Base-by-base conservation (phyloP, 352 stramenopile genomes). In the Phytophthora colocasiae region DNA sequence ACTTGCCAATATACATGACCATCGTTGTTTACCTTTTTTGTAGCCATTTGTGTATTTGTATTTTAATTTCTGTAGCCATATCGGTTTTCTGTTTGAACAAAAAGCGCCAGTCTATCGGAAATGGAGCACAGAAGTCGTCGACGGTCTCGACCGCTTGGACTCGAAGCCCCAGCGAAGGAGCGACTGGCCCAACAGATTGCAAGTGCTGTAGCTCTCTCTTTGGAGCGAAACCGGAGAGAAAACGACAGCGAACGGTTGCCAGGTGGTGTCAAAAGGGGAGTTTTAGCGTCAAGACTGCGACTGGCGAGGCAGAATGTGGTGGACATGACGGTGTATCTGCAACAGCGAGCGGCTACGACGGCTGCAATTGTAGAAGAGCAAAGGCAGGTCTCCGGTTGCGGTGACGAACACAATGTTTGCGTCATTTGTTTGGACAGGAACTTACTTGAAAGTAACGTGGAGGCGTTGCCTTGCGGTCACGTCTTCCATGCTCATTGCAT, bases 401-500 rank as follows among this genome's bases (percentile, higher is more conserved):
- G 40, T 12, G 31, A 51, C 32, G 11, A 45, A 0, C 29, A 34
- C 51, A 49, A 52, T 27, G n/a, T 77, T 9, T 81, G 73, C 54
- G 62, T 78, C 62, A 81, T 81, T 31, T 81, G 73, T 32, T 61
- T 81, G 50, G 61, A 76, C 2, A 53, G 48, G 12, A 31, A 60
- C 22, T 29, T 66, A 45, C 22, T 22, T 7, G 29, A 29, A 1
- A 36, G 52, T 24, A 34, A 44, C n/a, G 29, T 63, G 29, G 54
- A 77, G 36, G 62, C 61, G 10, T 60, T 82, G 31, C 60, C 74
- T 26, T 82, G 74, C 58, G 74, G 74, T n/a, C 74, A 82, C 38
- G 50, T 77, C 27, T 82, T 82, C 39, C 74, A 82, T 53, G 52
- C 55, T 48, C 48, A 14, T 4, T 82, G 74, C 44, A 79, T 82